Base-by-base conservation (phyloP, 2,329 filamentous ascomycete species). In the Alternaria gansuensis region DNA sequence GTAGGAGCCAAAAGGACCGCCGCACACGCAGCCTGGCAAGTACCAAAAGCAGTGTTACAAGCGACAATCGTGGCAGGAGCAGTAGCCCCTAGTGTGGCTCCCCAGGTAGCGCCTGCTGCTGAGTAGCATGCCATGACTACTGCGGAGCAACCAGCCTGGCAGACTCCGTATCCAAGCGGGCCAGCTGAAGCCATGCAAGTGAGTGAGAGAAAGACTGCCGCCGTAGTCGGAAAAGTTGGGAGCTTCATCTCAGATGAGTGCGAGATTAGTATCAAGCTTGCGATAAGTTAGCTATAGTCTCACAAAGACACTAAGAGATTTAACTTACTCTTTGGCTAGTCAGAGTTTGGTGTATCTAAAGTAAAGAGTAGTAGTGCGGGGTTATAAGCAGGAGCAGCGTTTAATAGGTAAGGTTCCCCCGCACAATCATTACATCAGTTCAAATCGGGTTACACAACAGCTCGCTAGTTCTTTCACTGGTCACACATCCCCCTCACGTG, bases 51-150 rank as follows among this genome's bases (percentile, higher is more conserved):
- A 2, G 67, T 1, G 59, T 85, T 84, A 58, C 83, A 85, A 0
- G 69, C 78, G 2, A 82, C 1, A 6, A 84, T 72, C 0, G 77
- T 65, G 0, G 79, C 75, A 0, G 81, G 79, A 3, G 81, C 80
- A 1, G 73, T 68, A 0, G 73, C 71, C 3, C 74, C 78, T 0
- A 74, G 4, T 0, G 75, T 80, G 0, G 77, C 77, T 0, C 81
- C 80, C 72, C 74, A 84, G 2, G 77, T 78, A 43, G 68, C 73
- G 0, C 82, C 82, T 0, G 77, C 81, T 5, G 78, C 82, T 1
- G 68, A 29, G 49, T 84, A 84, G 59, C 82, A 84, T 0, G 81
- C 79, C 64, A 77, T 78, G 0, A 82, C 82, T 0, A 84, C 66
- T 0, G 60, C 60, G 0, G 81, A 67, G 33, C 82, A 84, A 4